Evolutionary conservation across 2,329 filamentous ascomycete genomes (phyloP).

Genomic region (Cordyceps tenuipes): DNA sequence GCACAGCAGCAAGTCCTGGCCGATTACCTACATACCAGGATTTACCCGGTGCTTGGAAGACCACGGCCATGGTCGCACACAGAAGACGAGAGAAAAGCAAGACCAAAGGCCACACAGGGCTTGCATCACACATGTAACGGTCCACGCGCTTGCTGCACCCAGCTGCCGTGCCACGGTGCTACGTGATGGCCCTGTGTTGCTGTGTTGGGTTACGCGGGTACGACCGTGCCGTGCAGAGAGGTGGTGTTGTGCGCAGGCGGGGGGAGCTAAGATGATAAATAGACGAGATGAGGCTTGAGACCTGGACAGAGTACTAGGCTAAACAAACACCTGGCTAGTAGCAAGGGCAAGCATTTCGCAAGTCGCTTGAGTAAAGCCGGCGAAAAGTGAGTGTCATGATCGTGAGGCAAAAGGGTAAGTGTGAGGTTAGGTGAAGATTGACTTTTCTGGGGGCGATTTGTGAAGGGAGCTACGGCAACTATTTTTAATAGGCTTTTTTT

Average conservation of each 20-base stretch:
- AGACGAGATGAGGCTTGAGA: neutral
- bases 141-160: constrained; percentile 9
- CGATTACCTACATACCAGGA: neutral
- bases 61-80: neutral
- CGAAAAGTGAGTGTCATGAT: neutral
- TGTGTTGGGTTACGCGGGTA: constrained; percentile 3
- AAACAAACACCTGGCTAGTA: neutral
- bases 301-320: neutral
- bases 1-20: neutral
- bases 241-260: neutral
- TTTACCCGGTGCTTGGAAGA: neutral
- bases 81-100: neutral
- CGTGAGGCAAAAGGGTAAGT: neutral
- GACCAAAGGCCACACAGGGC: neutral
- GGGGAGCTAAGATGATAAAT: neutral
- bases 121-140: neutral
- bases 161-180: neutral
- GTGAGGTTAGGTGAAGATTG: neutral
- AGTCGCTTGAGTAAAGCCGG: neutral
- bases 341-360: neutral
- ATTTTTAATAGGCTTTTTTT: neutral
- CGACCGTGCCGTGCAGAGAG: neutral
- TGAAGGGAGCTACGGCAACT: neutral
- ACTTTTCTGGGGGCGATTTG: neutral
- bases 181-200: constrained; percentile 2